A percentile compares a stretch with the other conserved stretches of the same genome.
Conservation (phyloP, 2,329 filamentous ascomycete genomes). For the Domatiomyces globalis region DNA sequence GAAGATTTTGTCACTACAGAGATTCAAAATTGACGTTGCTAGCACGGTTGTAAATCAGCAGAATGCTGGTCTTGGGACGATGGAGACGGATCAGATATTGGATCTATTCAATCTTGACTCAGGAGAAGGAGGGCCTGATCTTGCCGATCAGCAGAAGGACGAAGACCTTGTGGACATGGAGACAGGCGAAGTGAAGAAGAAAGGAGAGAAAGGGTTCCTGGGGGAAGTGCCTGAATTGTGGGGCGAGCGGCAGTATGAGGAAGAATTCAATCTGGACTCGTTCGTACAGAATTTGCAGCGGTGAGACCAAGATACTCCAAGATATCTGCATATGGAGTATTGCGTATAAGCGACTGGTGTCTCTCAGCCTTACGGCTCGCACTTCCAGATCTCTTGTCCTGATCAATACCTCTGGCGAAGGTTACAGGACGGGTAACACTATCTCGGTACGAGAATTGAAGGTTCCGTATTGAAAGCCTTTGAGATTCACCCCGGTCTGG, state of each 20-base stretch:
- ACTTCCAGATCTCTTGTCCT: too few relatives aligned
- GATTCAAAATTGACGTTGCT: slow-evolving; percentile 98
- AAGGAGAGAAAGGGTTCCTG: slow-evolving; percentile 76
- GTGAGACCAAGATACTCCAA: slow-evolving; percentile 13
- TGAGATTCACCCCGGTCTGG: too few relatives aligned
- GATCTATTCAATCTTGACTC: slow-evolving; percentile 88
- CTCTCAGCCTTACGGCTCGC: not conserved
- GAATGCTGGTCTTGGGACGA: slow-evolving; percentile 82
- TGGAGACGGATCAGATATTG: slow-evolving; percentile 97
- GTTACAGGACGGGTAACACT: not conserved
- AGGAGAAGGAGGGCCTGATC: slow-evolving; percentile 42
- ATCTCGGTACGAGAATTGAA: not conserved
- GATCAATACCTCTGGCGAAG: not conserved
- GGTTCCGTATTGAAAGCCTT: not conserved
- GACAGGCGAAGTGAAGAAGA: slow-evolving; percentile 70
- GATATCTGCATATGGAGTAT: not conserved
- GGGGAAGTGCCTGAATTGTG: slow-evolving; percentile 92
- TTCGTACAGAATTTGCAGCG: slow-evolving; percentile 87
- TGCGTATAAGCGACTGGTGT: not conserved
- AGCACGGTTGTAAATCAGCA: slow-evolving; percentile 98
- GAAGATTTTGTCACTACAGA: slow-evolving; percentile 94
- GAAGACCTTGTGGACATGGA: slow-evolving; percentile 86
- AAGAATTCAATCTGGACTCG: slow-evolving; percentile 90
- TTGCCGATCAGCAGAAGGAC: slow-evolving; percentile 41
- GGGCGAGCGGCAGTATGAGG: slow-evolving; percentile 96